Evolutionary conservation across 176 grass and related monocot genomes (phyloP), one percentile per base, ranked within the genome.

Genomic region (Chloris gayana): DNA sequence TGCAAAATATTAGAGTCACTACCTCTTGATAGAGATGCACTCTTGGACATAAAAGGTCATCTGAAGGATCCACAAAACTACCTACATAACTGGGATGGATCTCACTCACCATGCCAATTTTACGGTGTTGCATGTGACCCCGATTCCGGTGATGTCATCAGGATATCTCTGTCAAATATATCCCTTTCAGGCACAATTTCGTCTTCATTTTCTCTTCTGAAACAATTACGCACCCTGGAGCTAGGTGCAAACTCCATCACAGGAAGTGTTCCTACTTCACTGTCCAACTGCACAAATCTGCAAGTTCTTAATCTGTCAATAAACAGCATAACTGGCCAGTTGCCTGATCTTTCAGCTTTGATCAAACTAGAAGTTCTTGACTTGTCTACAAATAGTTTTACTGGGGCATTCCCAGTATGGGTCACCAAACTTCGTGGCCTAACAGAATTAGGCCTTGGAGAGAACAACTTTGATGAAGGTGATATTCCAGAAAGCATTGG

Each of bases 141-240:
- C 4, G 59, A 77, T 76, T 89, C 84, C 42, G 79, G 84, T 76
- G 84, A 75, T 56, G 90, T 99, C 29, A 86, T 59, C 32, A 78
- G 84, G 72, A 86, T 98, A 50, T 93, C 96, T 65, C 92, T 95
- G 59, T 69, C 49, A 47, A 95, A 89, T 78, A 74, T 67, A 7
- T 95, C 96, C 38, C 78, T 98, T 50, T 93, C 92, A 60, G 95
- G 95, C 72, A 91, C 83, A 37, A 79, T 98, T 76, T 89, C 95
- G 21, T 82, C 89, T 56, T 91, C 88, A 17, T 79, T 95, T 88
- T 95, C 88, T 72, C 51, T 85, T 91, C 66, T 98, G 60, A 64
- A 4, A 38, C 88, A 66, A 79, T 82, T 99, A 30, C 72, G 11
- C 31, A 85, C 75, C 57, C 63, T 99, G 78, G 88, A 93, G 30